A percentile compares a stretch with the other conserved stretches of the same genome.
phyloP scores from a whole-genome alignment of 108 stramenopile species.

The Cyclotella distinguenda region DNA sequence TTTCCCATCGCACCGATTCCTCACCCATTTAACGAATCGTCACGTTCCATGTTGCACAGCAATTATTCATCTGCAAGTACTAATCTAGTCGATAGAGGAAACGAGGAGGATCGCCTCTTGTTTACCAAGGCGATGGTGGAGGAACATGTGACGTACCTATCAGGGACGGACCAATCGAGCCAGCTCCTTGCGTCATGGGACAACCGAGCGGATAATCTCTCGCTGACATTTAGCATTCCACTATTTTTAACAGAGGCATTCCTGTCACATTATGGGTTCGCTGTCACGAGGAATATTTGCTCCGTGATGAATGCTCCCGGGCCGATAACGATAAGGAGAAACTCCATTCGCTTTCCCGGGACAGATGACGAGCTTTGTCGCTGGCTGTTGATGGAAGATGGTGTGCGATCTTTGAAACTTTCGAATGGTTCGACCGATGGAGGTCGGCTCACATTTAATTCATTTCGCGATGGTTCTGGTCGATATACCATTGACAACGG shows the following conservation, averaged over 20 bases:
- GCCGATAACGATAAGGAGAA: constrained; percentile 40
- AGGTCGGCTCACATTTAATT: not conserved
- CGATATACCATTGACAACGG: constrained; percentile 2
- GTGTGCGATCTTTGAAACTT: constrained; percentile 20
- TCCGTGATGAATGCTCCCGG: constrained; percentile 25
- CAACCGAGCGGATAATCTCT: constrained; percentile 16
- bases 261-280: constrained; percentile 30
- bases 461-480: constrained; percentile 9
- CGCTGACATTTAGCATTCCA: constrained; percentile 38
- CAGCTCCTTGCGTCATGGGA: not conserved
- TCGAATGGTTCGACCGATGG: not conserved
- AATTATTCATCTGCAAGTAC: not conserved
- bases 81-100: not conserved
- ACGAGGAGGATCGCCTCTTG: constrained; percentile 5
- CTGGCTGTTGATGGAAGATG: constrained; percentile 37
- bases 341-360: constrained; percentile 36
- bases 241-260: constrained; percentile 25
- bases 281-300: constrained; percentile 26
- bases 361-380: constrained; percentile 33
- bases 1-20: constrained; percentile 19
- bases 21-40: constrained; percentile 24
- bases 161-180: not conserved
- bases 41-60: constrained; percentile 4
- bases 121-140: constrained; percentile 29
- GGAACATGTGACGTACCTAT: constrained; percentile 28